Evolutionary conservation across 805 yeast species (phyloP).

Genomic region (Deakozyma indianensis): DNA sequence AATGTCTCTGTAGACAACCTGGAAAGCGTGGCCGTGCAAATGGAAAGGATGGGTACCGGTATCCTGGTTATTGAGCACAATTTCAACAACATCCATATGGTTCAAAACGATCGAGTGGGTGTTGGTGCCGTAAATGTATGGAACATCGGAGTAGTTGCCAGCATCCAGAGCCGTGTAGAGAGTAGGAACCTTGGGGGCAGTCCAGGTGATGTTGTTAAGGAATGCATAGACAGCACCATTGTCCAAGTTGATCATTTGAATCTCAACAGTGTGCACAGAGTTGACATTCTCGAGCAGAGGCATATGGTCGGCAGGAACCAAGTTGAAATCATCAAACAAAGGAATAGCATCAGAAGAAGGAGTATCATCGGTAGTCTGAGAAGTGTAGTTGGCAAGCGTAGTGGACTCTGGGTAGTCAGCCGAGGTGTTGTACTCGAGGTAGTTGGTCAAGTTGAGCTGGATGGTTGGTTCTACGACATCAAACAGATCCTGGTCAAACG

Average conservation of each 20-base stretch:
- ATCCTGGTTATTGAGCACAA: constrained; percentile 74
- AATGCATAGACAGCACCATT: constrained; percentile 93
- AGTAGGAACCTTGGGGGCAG: constrained; percentile 74
- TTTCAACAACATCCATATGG: constrained; percentile 55
- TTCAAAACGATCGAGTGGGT: constrained; percentile 62
- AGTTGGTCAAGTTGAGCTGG: constrained; percentile 48
- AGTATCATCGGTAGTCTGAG: constrained; percentile 20
- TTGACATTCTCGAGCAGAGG: constrained; percentile 55
- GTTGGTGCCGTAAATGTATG: constrained; percentile 66
- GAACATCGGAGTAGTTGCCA: constrained; percentile 32
- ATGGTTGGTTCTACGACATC: constrained; percentile 58
- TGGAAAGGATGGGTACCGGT: constrained; percentile 97
- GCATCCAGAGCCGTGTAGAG: constrained; percentile 66
- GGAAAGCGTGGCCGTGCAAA: constrained; percentile 88
- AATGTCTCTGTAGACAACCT: constrained; percentile 58
- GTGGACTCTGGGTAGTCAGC: constrained; percentile 26
- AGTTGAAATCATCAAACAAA: constrained; percentile 62
- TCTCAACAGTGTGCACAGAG: constrained; percentile 47
- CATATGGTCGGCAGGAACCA: constrained; percentile 47
- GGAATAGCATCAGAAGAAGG: constrained; percentile 28
- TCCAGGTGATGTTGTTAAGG: constrained; percentile 75
- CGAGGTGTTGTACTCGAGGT: constrained; percentile 38
- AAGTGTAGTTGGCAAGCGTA: constrained; percentile 14
- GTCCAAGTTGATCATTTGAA: constrained; percentile 69
- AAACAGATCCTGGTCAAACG: constrained; percentile 69